phyloP scores from a whole-genome alignment of 2,329 filamentous ascomycete genomes.

The Microcyclosporella mali region DNA sequence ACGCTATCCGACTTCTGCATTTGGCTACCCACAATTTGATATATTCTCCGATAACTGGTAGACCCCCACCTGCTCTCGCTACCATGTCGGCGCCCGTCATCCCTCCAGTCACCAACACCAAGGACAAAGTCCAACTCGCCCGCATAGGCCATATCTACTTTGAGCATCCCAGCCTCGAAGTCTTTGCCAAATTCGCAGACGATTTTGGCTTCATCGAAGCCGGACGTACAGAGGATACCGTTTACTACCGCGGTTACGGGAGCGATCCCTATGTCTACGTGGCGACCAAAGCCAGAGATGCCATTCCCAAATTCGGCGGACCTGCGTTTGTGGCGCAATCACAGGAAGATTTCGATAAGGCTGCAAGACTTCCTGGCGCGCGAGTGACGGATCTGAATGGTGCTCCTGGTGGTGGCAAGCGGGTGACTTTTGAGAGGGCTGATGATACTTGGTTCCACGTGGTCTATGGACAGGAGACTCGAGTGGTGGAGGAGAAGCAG shows the following conservation, averaged over 20 bases:
- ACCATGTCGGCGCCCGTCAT: not conserved
- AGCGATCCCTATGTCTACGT: constrained; percentile 12
- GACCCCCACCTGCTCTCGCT: too few relatives aligned
- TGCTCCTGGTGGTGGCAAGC: constrained; percentile 7
- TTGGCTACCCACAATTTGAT: too few relatives aligned
- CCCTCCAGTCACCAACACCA: constrained; percentile 7
- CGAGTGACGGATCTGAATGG: not conserved
- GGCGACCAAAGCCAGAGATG: constrained; percentile 5
- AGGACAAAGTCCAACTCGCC: constrained; percentile 8
- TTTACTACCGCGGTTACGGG: constrained; percentile 12
- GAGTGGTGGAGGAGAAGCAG: not conserved
- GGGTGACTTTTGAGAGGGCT: constrained; percentile 4
- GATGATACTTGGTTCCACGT: constrained; percentile 10
- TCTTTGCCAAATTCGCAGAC: constrained; percentile 7
- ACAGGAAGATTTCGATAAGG: constrained; percentile 10
- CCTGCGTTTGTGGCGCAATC: constrained; percentile 11
- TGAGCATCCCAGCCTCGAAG: constrained; percentile 7
- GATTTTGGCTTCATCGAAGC: constrained; percentile 10
- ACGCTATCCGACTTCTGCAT: too few relatives aligned
- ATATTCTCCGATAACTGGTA: too few relatives aligned
- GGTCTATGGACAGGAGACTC: constrained; percentile 4
- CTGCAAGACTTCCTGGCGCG: constrained; percentile 2
- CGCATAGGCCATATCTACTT: constrained; percentile 10
- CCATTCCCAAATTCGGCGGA: constrained; percentile 7
- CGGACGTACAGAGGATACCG: not conserved